Base-by-base conservation (phyloP, 208 protist genomes). In the Crithidia brevicula region DNA sequence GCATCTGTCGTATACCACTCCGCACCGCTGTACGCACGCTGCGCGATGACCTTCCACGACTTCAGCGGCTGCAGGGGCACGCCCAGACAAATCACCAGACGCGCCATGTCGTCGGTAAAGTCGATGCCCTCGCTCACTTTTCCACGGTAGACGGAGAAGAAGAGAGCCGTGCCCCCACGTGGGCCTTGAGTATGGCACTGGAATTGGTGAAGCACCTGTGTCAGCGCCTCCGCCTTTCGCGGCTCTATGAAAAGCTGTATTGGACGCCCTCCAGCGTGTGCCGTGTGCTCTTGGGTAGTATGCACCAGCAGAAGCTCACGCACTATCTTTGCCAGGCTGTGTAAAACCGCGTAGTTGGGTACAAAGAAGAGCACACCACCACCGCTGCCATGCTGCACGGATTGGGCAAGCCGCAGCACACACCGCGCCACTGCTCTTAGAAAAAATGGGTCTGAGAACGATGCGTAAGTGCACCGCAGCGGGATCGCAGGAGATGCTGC, bases 81-180 rank as follows among this genome's bases (percentile, higher is more conserved):
- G 4, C 98, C 97, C 22, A 97, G 88, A 68, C 98, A 95, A 23
- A 99, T 56, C n/a, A 98, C 96, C 9, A 94, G 92, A 4, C 98
- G 87, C 36, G 90, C 94, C 83, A 98, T 94, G 31, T 75, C 49
- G 74, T 98, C 95, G 6, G 91, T 86, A 71, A 99, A 99, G 72
- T 99, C 94, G 49, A 99, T 80, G 20, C 98, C 98, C 72, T 99
- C 98, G 59, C 89, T 94, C 11, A 98, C 82, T 66, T 98, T 99
- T 10, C 95, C 98, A 22, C 98, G 83, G 69, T 92, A 98, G 2
- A 99, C 97, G 11, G 92, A 95, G 57, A 98, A 91, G 16, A 79
- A 53, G 47, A 79, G 57, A 27, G 60, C 73, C n/a, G 66, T 72
- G 33, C 61, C 62, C 6, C 54, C 43, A 27, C 36, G 60, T 5